Evolutionary conservation across 495 filamentous ascomycete species (phyloP).

Genomic region (Xylaria nigripes): DNA sequence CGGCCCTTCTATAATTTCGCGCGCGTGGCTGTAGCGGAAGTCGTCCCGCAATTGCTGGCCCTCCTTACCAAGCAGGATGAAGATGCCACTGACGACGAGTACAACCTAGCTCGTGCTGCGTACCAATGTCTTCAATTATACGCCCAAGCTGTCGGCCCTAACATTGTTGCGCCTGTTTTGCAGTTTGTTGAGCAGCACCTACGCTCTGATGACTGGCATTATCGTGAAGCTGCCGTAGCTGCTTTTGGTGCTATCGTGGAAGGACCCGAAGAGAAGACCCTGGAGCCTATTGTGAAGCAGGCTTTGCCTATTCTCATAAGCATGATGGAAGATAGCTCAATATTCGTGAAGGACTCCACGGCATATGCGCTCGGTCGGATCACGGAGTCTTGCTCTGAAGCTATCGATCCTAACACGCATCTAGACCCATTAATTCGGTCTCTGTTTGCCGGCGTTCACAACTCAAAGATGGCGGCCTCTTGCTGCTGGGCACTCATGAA

Average conservation of each 20-base stretch:
- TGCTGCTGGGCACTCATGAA: conserved; percentile 99
- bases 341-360: conserved; percentile 93
- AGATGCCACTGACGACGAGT: conserved; percentile 92
- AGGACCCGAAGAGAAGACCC: conserved; percentile 78
- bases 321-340: conserved; percentile 89
- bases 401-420: conserved; percentile 76
- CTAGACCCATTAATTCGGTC: conserved; percentile 74
- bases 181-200: conserved; percentile 86
- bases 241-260: conserved; percentile 99
- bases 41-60: conserved; percentile 80
- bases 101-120: conserved; percentile 88
- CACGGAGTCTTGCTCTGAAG: conserved; percentile 78
- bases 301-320: conserved; percentile 79
- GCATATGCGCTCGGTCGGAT: conserved; percentile 94
- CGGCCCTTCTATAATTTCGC: conserved; percentile 90
- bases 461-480: conserved; percentile 92
- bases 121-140: conserved; percentile 97
- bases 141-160: conserved; percentile 74
- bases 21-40: conserved; percentile 79
- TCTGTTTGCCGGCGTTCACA: conserved; percentile 86
- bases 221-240: conserved; percentile 88
- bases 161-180: conserved; percentile 76
- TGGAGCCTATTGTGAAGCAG: conserved; percentile 91
- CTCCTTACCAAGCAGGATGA: conserved; percentile 95
- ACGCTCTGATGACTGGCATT: conserved; percentile 83